Evolutionary conservation across 805 yeast genomes (phyloP).

Genomic region (Kodamaea lidongshanica): DNA sequence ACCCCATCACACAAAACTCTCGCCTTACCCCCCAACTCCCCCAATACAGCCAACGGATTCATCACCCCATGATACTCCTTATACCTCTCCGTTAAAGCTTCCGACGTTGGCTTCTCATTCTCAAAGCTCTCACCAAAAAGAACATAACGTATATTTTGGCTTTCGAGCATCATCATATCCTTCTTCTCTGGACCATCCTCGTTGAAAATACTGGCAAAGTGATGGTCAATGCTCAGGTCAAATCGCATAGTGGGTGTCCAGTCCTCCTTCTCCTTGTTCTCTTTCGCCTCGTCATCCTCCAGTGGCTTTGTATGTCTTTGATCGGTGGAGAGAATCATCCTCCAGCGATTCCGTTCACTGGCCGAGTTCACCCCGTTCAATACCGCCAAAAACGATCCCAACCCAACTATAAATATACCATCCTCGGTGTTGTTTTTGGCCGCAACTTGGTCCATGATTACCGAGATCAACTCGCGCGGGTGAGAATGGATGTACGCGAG

Average conservation of each 20-base stretch:
- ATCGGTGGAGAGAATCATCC: conserved; percentile 8
- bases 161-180: too few species aligned
- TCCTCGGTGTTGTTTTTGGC: conserved; percentile 21
- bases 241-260: not conserved
- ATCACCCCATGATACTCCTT: too few species aligned
- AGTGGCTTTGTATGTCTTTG: too few species aligned
- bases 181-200: too few species aligned
- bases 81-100: too few species aligned
- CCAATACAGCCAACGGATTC: too few species aligned
- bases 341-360: conserved; percentile 21
- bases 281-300: not conserved
- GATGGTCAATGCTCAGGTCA: conserved; percentile 3
- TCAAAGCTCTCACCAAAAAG: too few species aligned
- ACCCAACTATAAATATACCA: conserved; percentile 18
- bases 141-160: too few species aligned
- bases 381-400: conserved; percentile 17
- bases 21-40: too few species aligned
- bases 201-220: conserved; percentile 7
- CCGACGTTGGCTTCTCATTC: too few species aligned
- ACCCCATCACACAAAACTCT: too few species aligned
- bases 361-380: conserved; percentile 12
- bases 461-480: conserved; percentile 2
- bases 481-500: conserved; percentile 2
- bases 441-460: conserved; percentile 3
- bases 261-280: not conserved